A percentile compares a stretch with the other conserved stretches of the same genome.
phyloP scores from a whole-genome alignment of 1,284 basidiomycete genomes.

The Boletus semigastroideus region DNA sequence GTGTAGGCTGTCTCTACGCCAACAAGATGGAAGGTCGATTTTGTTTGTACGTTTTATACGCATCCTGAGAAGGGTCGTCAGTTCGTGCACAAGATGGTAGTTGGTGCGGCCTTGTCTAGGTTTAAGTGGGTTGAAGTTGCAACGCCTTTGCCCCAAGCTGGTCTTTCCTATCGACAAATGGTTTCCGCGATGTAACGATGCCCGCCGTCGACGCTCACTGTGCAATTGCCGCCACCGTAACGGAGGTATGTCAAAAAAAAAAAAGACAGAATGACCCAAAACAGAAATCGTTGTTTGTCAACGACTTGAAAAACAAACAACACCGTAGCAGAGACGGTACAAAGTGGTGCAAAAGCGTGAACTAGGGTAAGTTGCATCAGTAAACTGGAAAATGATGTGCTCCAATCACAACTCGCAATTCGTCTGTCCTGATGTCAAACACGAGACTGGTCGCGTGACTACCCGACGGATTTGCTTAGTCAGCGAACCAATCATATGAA shows the following conservation, averaged over 20 bases:
- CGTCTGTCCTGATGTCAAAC: too few species aligned
- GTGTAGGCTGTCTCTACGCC: not conserved
- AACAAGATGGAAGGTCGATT: not conserved
- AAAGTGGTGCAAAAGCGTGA: too few species aligned
- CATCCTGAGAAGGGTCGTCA: not conserved
- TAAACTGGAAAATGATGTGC: too few species aligned
- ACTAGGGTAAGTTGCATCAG: too few species aligned
- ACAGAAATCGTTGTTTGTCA: not conserved
- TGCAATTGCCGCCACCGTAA: not conserved
- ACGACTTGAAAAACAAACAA: not conserved
- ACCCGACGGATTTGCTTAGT: conserved; percentile 18
- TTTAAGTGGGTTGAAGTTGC: too few species aligned
- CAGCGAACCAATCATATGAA: conserved; percentile 22
- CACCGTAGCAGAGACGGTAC: too few species aligned
- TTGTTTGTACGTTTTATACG: not conserved
- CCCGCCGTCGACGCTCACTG: not conserved
- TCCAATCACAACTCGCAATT: too few species aligned
- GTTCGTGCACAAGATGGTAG: not conserved
- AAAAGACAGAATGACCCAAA: not conserved
- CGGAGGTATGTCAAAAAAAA: not conserved
- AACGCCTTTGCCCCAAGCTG: too few species aligned
- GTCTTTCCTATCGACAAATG: not conserved
- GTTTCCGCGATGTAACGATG: not conserved
- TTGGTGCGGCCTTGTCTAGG: too few species aligned
- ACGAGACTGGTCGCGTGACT: conserved; percentile 6